Conservation (phyloP, 495 filamentous ascomycete genomes). For the Terfezia boudieri region DNA sequence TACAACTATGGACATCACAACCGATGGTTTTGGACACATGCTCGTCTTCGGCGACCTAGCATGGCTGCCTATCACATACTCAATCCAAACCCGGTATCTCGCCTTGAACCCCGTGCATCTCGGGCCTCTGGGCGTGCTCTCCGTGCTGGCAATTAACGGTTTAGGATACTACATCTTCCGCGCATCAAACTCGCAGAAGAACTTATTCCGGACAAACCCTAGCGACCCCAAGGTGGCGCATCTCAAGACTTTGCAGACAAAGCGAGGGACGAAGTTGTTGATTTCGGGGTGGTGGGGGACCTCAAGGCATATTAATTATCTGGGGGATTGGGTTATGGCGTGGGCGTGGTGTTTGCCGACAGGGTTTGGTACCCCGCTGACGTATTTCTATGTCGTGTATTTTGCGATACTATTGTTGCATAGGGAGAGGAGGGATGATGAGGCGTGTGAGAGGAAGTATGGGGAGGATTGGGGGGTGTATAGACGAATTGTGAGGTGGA, state of each 20-base stretch:
- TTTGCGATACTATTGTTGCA: constrained; percentile 79
- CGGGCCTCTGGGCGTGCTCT: constrained; percentile 36
- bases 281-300: constrained; percentile 87
- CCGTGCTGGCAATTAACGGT: constrained; percentile 39
- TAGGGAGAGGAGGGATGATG: constrained; percentile 75
- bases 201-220: constrained; percentile 73
- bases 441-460: constrained; percentile 82
- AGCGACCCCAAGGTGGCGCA: constrained; percentile 58
- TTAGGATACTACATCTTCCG: constrained; percentile 80
- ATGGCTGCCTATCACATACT: constrained; percentile 87
- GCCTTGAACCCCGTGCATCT: constrained; percentile 59
- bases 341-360: constrained; percentile 88
- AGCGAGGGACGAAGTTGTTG: constrained; percentile 56
- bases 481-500: constrained; percentile 55
- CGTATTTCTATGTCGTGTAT: constrained; percentile 90
- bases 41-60: constrained; percentile 82
- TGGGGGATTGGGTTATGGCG: constrained; percentile 89
- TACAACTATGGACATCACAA: constrained; percentile 89
- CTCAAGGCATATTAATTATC: constrained; percentile 86
- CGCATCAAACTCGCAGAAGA: constrained; percentile 78
- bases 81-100: constrained; percentile 69
- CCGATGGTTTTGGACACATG: constrained; percentile 94
- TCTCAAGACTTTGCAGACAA: constrained; percentile 73
- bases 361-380: constrained; percentile 63
- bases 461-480: constrained; percentile 87